Evolutionary conservation across 2,329 filamentous ascomycete species (phyloP), one percentile per base, ranked within the genome.

Genomic region (Aspergillus fructus): DNA sequence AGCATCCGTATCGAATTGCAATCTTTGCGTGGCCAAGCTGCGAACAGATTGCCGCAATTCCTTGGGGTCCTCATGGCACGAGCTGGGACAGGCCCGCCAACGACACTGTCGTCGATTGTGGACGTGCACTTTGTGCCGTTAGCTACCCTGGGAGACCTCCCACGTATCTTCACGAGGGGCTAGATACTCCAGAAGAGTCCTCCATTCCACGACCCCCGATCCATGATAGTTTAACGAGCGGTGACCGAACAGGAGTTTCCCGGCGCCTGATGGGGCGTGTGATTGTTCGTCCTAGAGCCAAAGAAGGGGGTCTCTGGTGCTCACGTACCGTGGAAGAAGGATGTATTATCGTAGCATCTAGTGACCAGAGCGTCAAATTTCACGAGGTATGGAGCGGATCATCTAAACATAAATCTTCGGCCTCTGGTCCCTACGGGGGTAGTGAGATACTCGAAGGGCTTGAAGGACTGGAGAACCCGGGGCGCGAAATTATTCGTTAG

Each of bases 21-120:
- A 88, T 97, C 8, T 99, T 97, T 74, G 89, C 89, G 46, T 97
- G 94, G 94, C 94, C 94, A 0, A 89, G 90, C 55, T 97, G 94
- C 74, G 85, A 86, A 62, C 90, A 94, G 70, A 84, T 97, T 1
- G 89, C 91, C 11, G 88, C 89, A 15, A 89, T 97, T 56, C 90
- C 92, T 0, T 97, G 86, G 93, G 87, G 86, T 49, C 85, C 87
- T 34, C 87, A 68, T 53, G 68, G 68, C 19, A 68, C 63, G 47
- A 67, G 64, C 30, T 71, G 68, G 67, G 65, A 71, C 45, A 62
- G 68, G 4, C 46, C 62, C 4, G 59, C 64, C 27, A 62, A 63
- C 53, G 61, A 70, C 48, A 41, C 62, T 34, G 55, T 65, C 45
- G 64, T 66, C 6, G 74, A 77, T 51, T 74, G 76, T 57, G 76